Evolutionary conservation across 2,329 filamentous ascomycete genomes (phyloP), one percentile per base, ranked within the genome.

Genomic region (Trichoderma koningiopsis): DNA sequence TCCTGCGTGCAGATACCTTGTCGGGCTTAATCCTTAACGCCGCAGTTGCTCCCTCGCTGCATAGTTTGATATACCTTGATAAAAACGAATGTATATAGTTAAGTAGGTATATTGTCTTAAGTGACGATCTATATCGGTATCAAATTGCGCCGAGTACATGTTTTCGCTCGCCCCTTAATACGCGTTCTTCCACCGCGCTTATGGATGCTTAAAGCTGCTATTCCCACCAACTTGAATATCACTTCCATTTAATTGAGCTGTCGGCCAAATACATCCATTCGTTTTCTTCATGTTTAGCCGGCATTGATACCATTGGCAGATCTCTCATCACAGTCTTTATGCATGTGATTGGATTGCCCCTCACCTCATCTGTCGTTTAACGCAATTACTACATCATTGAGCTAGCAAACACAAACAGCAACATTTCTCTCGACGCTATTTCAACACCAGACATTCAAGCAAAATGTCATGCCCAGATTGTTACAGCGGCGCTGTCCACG

Each of bases 401-500:
- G 16, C n/a, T 8, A 49, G 3, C 47, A 49, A 49, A 24, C n/a
- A 24, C 4, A 11, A 24, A 11, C 47, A 49, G 22, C 47, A 22
- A 5, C 22, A 24, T n/a, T n/a, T 13, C n/a, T 29, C 35, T 4
- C 6, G 19, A 11, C 4, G n/a, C 33, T 3, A 11, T 22, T 29
- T 16, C 29, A 49, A 6, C 59, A 29, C 5, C 14, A n/a, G 29
- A 11, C 19, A 3, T 13, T 35, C 3, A 5, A 27, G 33, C 29
- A 61, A 57, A 57, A 80, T 81, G 80, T 77, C 79, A 5, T 81
- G 79, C 65, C 74, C 78, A 7, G 77, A 78, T 67, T 87, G 85
- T 72, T 85, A 85, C 75, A 74, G 74, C n/a, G 86, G 85, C 71
- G 75, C 75, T 47, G 73, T 84, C 49, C 83, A 85, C 72, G 74